A percentile compares a stretch with the other conserved stretches of the same genome.
These are phyloP conservation scores for Fusarium succisae DNA, from an alignment of 2,329 filamentous ascomycete species.

Conservation along the genomic window DNA sequence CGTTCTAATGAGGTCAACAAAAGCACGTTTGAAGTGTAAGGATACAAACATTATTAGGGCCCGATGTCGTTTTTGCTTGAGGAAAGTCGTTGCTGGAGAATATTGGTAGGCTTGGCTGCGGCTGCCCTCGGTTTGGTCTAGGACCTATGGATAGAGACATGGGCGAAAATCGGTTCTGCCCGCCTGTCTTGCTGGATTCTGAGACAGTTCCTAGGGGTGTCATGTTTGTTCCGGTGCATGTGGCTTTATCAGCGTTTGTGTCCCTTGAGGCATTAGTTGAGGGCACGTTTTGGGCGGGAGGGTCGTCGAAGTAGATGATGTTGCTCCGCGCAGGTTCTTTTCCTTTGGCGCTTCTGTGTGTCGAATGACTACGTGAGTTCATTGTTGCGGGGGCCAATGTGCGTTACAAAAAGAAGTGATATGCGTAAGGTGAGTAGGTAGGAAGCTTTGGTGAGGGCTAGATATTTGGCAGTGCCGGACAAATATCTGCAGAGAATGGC, in stretches of 20 bases:
- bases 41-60: neutral
- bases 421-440: neutral
- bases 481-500: neutral
- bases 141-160: neutral
- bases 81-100: accelerated
- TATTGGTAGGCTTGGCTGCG: neutral
- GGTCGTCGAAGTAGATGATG: neutral
- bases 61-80: neutral
- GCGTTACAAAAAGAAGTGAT: neutral
- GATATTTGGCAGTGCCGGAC: neutral
- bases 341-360: accelerated
- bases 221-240: accelerated
- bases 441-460: neutral
- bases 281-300: accelerated
- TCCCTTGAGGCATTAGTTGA: accelerated
- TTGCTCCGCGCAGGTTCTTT: accelerated
- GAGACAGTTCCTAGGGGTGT: neutral
- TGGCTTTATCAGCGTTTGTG: neutral
- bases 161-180: neutral
- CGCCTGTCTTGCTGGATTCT: neutral
- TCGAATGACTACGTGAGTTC: neutral
- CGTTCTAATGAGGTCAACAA: neutral
- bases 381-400: neutral
- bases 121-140: neutral
- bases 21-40: accelerated